Conservation (phyloP, 2,329 filamentous ascomycete species). For the Calonectria ilicicola region DNA sequence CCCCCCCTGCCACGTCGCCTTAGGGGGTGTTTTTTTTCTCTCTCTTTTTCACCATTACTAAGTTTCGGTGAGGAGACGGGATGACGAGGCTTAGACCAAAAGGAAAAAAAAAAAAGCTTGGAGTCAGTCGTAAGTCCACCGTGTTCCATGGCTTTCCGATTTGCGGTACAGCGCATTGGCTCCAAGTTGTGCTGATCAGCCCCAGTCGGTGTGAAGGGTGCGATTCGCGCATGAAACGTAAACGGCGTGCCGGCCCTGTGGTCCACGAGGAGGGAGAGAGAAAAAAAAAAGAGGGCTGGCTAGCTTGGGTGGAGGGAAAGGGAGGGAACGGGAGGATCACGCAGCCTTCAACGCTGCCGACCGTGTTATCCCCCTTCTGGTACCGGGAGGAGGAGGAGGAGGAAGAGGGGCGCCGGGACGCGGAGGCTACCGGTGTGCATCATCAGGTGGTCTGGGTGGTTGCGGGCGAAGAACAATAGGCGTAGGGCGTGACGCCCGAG, state of each 20-base stretch:
- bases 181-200: background rate
- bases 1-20: conserved; percentile 25
- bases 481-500: background rate
- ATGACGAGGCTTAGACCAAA: background rate
- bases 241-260: conserved; percentile 6
- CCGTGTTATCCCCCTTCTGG: background rate
- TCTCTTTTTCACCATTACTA: background rate
- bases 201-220: background rate
- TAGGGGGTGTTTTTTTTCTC: background rate
- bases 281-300: background rate
- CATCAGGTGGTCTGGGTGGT: background rate
- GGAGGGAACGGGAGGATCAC: background rate
- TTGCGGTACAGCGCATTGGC: background rate
- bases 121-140: background rate
- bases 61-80: conserved; percentile 8
- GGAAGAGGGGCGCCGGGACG: background rate
- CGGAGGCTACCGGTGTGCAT: conserved; percentile 10
- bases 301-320: too few species aligned
- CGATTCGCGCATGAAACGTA: conserved; percentile 17
- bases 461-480: conserved; percentile 9
- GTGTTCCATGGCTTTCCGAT: background rate
- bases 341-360: background rate
- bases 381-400: background rate
- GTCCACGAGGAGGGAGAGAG: background rate
- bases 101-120: background rate